Evolutionary conservation across 208 protist genomes (phyloP).

Genomic region (Wallacemonas sp.): DNA sequence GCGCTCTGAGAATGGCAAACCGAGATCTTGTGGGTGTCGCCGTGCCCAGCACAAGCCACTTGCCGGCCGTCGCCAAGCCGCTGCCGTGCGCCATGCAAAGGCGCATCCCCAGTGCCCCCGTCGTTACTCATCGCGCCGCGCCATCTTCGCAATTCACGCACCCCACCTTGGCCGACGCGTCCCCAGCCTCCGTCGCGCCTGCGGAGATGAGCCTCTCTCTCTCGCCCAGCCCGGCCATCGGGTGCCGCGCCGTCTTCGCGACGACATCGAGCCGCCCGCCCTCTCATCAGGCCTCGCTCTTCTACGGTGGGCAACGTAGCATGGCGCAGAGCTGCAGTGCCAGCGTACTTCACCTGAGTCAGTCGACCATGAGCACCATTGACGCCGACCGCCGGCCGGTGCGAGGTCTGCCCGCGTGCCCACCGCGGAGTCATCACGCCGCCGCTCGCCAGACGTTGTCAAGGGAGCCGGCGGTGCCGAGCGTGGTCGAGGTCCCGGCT

Average conservation of each 20-base stretch:
- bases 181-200: not conserved
- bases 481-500: not conserved
- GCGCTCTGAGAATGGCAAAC: not conserved
- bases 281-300: not conserved
- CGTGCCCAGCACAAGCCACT: too few relatives aligned
- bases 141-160: too few relatives aligned
- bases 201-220: conserved; percentile 3
- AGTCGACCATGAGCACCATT: not conserved
- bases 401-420: not conserved
- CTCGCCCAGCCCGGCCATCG: not conserved
- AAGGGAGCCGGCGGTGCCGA: not conserved
- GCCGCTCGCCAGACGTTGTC: not conserved
- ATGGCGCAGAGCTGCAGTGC: not conserved
- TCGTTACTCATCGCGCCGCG: not conserved
- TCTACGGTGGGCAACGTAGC: not conserved
- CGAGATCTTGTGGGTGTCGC: too few relatives aligned
- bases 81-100: not conserved
- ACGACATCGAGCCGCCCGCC: not conserved
- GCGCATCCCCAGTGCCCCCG: not conserved
- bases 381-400: not conserved
- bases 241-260: not conserved
- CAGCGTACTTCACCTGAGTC: not conserved
- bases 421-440: not conserved
- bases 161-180: too few relatives aligned
- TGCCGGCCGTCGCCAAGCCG: not conserved